Base-by-base conservation (phyloP, 2,329 filamentous ascomycete genomes). In the Aspergillaceae sp. region DNA sequence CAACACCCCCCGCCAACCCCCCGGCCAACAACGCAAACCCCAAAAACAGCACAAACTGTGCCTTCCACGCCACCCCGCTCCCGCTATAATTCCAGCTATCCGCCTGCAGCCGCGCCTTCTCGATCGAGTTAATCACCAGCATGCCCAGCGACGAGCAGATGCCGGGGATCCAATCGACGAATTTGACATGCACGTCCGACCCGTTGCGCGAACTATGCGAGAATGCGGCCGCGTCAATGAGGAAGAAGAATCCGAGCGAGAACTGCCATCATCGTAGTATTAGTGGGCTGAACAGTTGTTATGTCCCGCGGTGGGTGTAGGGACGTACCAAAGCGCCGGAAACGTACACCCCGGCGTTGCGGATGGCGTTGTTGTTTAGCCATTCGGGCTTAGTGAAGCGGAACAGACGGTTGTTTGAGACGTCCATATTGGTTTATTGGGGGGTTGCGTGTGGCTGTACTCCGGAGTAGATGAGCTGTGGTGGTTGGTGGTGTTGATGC, bases 81-180 rank as follows among this genome's bases (percentile, higher is more conserved):
- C 81, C 81, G 43, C 72, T 76, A 64, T 84, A 84, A 48, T 74
- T 79, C 60, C 80, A 84, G 58, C 71, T 78, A 60, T 85, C 82
- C 32, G 78, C 79, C 35, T 74, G 76, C 46, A 86, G 64, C 36
- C 80, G 72, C 28, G 78, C 76, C 67, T 85, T 85, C 59, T 86
- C 82, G 58, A 86, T 84, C 51, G 75, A 80, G 66, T 85, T 85
- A 72, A 85, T 84, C 56, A 85, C 79, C 43, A 85, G 74, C 82
- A 85, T 84, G 49, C 82, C 82, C 30, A 85, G 73, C 49, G 78
- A 74, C 38, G 78, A 82, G 72, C 82, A 85, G 67, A 86, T 85
- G 49, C 77, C 76, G 3, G 82, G 82, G 55, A 86, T 81, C 82
- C 82, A 86, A 70, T 86, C 82, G 54, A 84, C 74, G 64, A 85